These are phyloP conservation scores for Calcarisporium arbuscula DNA, from an alignment of 2,329 filamentous ascomycete genomes.

Conservation along the genomic window DNA sequence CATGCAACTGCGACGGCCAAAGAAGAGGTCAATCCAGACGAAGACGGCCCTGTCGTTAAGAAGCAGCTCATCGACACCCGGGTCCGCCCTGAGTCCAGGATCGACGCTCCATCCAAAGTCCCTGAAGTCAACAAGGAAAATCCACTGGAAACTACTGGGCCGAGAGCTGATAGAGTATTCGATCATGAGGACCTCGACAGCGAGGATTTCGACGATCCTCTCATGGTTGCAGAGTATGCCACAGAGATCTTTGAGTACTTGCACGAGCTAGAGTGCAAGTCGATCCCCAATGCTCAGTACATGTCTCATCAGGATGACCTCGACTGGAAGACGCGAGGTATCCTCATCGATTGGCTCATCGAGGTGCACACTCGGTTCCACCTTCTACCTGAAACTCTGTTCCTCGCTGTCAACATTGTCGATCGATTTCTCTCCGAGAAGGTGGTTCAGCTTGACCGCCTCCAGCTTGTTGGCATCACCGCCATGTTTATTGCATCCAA, in stretches of 20 bases:
- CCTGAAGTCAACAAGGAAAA: not conserved
- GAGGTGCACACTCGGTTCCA: slow-evolving; percentile 97
- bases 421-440: slow-evolving; percentile 95
- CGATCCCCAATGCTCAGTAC: slow-evolving; percentile 83
- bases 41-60: slow-evolving; percentile 64
- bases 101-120: slow-evolving; percentile 22
- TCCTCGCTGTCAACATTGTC: slow-evolving; percentile 96
- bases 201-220: slow-evolving; percentile 86
- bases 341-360: slow-evolving; percentile 95
- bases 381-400: slow-evolving; percentile 90
- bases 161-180: too few relatives aligned
- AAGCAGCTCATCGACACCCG: slow-evolving; percentile 57
- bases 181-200: slow-evolving; percentile 63
- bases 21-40: slow-evolving; percentile 51
- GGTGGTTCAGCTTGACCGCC: slow-evolving; percentile 89
- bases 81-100: slow-evolving; percentile 11
- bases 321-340: slow-evolving; percentile 98
- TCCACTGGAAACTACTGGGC: too few relatives aligned
- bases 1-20: slow-evolving; percentile 48
- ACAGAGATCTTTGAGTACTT: slow-evolving; percentile 97
- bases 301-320: slow-evolving; percentile 92
- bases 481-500: slow-evolving; percentile 99
- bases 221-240: slow-evolving; percentile 98
- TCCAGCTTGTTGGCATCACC: slow-evolving; percentile 94
- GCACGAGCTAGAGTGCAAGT: slow-evolving; percentile 72